These are phyloP conservation scores for Metschnikowia kofuensis DNA, from an alignment of 805 yeast genomes.

Conservation along the genomic window DNA sequence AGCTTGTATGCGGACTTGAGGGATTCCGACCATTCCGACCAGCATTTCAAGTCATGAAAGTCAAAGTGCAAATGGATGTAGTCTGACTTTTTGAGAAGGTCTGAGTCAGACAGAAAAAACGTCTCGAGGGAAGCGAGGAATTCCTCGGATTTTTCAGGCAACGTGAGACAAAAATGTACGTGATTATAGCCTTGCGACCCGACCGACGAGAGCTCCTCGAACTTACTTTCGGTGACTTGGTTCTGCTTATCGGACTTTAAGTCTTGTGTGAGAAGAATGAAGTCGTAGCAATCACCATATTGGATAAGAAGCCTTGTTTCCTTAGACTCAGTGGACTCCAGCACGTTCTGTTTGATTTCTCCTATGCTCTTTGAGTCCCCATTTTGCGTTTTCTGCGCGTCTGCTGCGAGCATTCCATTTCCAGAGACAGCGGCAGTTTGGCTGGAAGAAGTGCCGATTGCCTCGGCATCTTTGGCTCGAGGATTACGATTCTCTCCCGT, in stretches of 20 bases:
- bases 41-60: conserved; percentile 29
- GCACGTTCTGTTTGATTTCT: not conserved
- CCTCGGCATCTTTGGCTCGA: too few species aligned
- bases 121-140: not conserved
- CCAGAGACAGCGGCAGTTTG: too few species aligned
- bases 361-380: too few species aligned
- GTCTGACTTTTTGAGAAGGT: not conserved
- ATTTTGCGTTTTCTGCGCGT: too few species aligned
- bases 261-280: not conserved
- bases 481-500: too few species aligned
- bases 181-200: not conserved
- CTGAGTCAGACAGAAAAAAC: not conserved
- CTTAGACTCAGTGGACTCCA: not conserved
- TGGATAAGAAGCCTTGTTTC: not conserved
- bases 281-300: not conserved
- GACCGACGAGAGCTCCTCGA: not conserved
- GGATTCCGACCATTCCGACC: conserved; percentile 27
- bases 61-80: conserved; percentile 26
- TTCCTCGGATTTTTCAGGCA: conserved; percentile 1
- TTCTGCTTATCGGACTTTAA: not conserved
- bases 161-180: conserved; percentile 6
- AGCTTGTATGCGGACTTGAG: conserved; percentile 25
- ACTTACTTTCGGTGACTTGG: not conserved
- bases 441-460: too few species aligned
- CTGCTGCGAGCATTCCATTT: too few species aligned